These are phyloP conservation scores for Leccinum insigne DNA, from an alignment of 1,284 basidiomycete genomes.

Conservation along the genomic window DNA sequence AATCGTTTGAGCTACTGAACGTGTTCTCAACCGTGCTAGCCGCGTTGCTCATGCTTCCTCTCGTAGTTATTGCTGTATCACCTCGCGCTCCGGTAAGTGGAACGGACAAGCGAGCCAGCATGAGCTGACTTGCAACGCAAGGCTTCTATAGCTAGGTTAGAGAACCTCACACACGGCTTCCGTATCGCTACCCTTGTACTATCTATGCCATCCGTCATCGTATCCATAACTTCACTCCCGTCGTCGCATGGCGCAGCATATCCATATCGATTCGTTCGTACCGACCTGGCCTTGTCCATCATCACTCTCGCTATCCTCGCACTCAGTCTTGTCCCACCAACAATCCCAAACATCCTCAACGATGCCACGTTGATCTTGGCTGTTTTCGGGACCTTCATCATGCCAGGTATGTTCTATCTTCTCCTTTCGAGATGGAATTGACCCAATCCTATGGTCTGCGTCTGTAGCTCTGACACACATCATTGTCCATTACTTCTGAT, in stretches of 20 bases:
- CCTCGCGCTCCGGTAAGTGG: slow-evolving; percentile 42
- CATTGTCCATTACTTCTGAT: slow-evolving; percentile 64
- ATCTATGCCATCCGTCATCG: slow-evolving; percentile 57
- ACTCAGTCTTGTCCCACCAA: slow-evolving; percentile 44
- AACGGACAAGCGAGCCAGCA: slow-evolving; percentile 1
- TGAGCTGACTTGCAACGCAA: slow-evolving; percentile 20
- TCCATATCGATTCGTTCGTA: slow-evolving; percentile 41
- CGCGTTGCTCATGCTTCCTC: slow-evolving; percentile 52
- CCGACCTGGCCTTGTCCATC: slow-evolving; percentile 48
- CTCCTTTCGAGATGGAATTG: not conserved
- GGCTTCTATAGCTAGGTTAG: slow-evolving; percentile 26
- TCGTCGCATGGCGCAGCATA: slow-evolving; percentile 38
- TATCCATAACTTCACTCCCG: slow-evolving; percentile 48
- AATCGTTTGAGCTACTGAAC: slow-evolving; percentile 61
- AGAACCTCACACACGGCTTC: slow-evolving; percentile 42
- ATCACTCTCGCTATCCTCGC: slow-evolving; percentile 40
- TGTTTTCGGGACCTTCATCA: slow-evolving; percentile 55
- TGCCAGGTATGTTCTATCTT: slow-evolving; percentile 48
- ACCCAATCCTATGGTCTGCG: not conserved
- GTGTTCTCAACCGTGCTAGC: slow-evolving; percentile 49
- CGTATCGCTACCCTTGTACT: slow-evolving; percentile 54
- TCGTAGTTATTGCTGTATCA: slow-evolving; percentile 51
- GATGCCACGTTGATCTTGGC: slow-evolving; percentile 50
- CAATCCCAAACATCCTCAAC: slow-evolving; percentile 39
- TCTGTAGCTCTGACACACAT: slow-evolving; percentile 59